Percentiles rank a stretch among this genome's conserved stretches.
These are phyloP conservation scores for Citrullus mucosospermus DNA, from an alignment of 306 rosid species.

Conservation along the genomic window DNA sequence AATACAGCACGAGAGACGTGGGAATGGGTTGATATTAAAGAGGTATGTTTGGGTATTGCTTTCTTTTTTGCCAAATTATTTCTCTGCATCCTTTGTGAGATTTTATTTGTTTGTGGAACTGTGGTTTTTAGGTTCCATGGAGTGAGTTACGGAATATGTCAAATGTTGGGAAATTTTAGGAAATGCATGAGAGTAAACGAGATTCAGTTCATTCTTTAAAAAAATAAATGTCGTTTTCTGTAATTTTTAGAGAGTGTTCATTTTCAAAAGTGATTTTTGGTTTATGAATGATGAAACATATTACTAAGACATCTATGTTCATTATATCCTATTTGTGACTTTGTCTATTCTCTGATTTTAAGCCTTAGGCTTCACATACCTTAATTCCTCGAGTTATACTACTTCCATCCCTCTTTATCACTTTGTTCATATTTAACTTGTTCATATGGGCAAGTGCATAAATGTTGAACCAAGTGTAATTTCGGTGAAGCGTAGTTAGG, in stretches of 20 bases:
- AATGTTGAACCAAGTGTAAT: not conserved
- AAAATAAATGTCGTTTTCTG: not conserved
- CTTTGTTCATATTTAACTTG: not conserved
- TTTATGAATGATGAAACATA: not conserved
- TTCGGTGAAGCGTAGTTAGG: not conserved
- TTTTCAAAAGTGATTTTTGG: not conserved
- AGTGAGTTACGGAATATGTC: not conserved
- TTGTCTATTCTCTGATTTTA: not conserved
- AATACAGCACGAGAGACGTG: constrained; percentile 38
- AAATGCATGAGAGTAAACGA: not conserved
- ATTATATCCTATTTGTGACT: not conserved
- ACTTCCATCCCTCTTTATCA: not conserved
- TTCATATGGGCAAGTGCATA: not conserved
- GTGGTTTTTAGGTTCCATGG: not conserved
- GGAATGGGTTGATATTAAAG: constrained; percentile 55
- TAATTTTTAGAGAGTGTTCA: not conserved
- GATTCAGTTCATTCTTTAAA: not conserved
- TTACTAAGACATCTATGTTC: not conserved
- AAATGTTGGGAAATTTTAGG: not conserved
- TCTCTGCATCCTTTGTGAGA: not conserved
- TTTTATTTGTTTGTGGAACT: not conserved
- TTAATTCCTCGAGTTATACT: not conserved
- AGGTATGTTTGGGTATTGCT: constrained; percentile 18
- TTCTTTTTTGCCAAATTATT: not conserved
- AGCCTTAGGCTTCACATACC: not conserved